Base-by-base conservation (phyloP, 2,329 filamentous ascomycete genomes). In the Fusarium secorum region DNA sequence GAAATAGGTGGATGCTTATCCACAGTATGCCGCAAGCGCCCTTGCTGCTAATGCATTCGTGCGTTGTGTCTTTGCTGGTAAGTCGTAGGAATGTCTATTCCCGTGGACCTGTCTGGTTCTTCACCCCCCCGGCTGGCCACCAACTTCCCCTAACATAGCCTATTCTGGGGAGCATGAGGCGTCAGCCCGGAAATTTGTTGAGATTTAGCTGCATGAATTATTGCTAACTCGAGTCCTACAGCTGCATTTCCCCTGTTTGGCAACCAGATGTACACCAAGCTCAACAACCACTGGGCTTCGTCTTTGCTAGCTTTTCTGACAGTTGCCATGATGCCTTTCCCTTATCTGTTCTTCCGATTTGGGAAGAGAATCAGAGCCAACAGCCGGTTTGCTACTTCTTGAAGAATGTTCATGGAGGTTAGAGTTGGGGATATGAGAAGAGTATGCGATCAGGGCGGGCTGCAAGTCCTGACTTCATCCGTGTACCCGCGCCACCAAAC, bases 11-110 rank as follows among this genome's bases (percentile, higher is more conserved):
- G 92, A 94, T 78, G 91, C 91, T 26, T 95, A 95, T 80, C 91
- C 91, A 58, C 80, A 89, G 30, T 94, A 93, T 78, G 91, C 92
- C 30, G 92, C 92, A 49, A 90, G 87, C 63, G 93, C 94, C 7
- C 85, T 97, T 79, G 93, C 94, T 17, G 93, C 94, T 46, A 96
- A 97, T 76, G 91, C 91, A 49, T 93, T 96, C 78, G 88, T 92
- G 62, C 87, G 95, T 57, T 94, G 91, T 70, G 85, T 86, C 24
- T 96, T 97, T 83, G 94, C 91, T 65, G 85, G 86, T 87, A 76
- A 81, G 86, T 80, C 48, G 18, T 39, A 38, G 30, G 48, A 61
- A 14, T 38, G 48, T 44, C 11, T 38, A 55, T 22, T 30, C 8
- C 14, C 53, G 39, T 39, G 28, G 26, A 58, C 46, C 32, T 26